Evolutionary conservation across 2,329 filamentous ascomycete species (phyloP).

Genomic region (Pleomassaria siparia): DNA sequence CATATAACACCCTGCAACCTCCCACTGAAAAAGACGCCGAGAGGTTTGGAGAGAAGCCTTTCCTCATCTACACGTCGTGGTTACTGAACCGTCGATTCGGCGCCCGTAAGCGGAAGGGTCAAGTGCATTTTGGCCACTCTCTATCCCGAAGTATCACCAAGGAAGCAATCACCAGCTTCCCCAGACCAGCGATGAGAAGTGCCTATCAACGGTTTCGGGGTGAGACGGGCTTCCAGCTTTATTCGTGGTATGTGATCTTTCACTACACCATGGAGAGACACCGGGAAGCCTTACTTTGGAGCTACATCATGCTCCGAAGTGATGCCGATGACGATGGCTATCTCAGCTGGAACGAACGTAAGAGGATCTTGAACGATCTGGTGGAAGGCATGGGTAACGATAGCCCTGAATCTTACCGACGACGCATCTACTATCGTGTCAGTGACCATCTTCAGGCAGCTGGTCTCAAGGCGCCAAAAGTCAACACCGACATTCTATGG

Average conservation of each 20-base stretch:
- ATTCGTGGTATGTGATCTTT: constrained; percentile 47
- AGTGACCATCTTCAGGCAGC: constrained; percentile 39
- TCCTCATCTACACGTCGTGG: constrained; percentile 49
- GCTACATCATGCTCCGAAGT: constrained; percentile 45
- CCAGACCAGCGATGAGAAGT: constrained; percentile 43
- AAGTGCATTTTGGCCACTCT: constrained; percentile 48
- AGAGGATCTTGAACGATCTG: constrained; percentile 40
- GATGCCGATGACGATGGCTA: constrained; percentile 45
- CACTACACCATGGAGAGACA: constrained; percentile 51
- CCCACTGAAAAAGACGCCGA: constrained; percentile 37
- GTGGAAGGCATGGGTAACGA: constrained; percentile 42
- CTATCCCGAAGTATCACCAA: constrained; percentile 43
- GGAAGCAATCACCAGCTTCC: constrained; percentile 48
- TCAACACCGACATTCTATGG: constrained; percentile 47
- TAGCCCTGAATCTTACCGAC: constrained; percentile 32
- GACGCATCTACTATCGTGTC: constrained; percentile 45
- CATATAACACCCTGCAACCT: constrained; percentile 43
- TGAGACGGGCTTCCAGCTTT: constrained; percentile 47
- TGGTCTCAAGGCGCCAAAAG: constrained; percentile 44
- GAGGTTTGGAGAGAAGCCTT: constrained; percentile 49
- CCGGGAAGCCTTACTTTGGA: constrained; percentile 48
- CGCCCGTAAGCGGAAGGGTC: constrained; percentile 47
- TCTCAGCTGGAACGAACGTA: constrained; percentile 45
- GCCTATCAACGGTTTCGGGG: constrained; percentile 48
- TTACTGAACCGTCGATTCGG: constrained; percentile 50